phyloP scores from a whole-genome alignment of 1,284 basidiomycete genomes.

The Boletus semigastroideus region DNA sequence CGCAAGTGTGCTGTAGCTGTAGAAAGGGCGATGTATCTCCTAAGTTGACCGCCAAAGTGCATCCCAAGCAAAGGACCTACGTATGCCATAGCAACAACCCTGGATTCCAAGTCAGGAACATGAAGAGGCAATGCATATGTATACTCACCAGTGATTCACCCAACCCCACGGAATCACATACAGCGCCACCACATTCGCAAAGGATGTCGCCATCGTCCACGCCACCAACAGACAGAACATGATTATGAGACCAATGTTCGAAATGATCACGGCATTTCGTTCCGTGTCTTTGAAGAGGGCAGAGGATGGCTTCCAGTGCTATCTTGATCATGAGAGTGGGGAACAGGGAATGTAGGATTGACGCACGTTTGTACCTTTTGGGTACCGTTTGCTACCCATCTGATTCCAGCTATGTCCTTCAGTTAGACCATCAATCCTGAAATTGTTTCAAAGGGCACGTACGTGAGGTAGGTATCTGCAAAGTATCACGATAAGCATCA shows the following conservation, averaged over 20 bases:
- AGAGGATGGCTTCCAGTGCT: conserved; percentile 3
- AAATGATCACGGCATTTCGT: not conserved
- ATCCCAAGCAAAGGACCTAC: not conserved
- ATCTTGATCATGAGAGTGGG: not conserved
- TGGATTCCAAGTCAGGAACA: not conserved
- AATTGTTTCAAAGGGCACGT: not conserved
- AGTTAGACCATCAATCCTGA: not conserved
- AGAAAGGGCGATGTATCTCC: not conserved
- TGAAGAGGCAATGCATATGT: not conserved
- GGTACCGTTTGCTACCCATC: conserved; percentile 1
- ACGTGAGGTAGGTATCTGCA: conserved; percentile 3
- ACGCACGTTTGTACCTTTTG: not conserved
- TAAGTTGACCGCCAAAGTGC: not conserved
- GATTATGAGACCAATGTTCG: not conserved
- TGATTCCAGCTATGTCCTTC: not conserved
- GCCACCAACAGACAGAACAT: conserved; percentile 1
- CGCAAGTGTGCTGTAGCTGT: conserved; percentile 1
- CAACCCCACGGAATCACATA: conserved; percentile 2
- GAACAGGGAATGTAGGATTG: not conserved
- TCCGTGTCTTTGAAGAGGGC: conserved; percentile 2
- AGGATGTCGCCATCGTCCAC: not conserved
- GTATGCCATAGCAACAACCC: conserved; percentile 1
- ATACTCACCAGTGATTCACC: conserved; percentile 2
- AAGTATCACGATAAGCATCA: not conserved
- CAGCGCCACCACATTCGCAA: not conserved